Base-by-base conservation (phyloP, 345 rosid genomes). In the Citropsis articulata region DNA sequence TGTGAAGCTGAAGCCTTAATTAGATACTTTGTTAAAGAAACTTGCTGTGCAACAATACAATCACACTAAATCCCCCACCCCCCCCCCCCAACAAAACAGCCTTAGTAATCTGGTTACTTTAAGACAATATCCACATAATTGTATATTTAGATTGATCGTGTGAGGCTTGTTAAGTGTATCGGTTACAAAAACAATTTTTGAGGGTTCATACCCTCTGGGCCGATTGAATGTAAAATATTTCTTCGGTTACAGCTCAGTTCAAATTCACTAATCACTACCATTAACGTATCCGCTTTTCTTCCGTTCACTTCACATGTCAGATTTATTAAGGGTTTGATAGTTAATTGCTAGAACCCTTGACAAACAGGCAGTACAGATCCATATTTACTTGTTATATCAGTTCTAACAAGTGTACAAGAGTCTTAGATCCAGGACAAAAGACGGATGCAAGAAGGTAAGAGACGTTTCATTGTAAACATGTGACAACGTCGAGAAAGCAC, bases 51-150 rank as follows among this genome's bases (percentile, higher is more conserved):
- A 59, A 59, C 28, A n/a, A 24, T 18, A 59, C n/a, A 7, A 56
- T 9, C 8, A 59, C 13, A 59, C 27, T 59, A 59, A 22, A 59
- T 33, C 35, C 0, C 6, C 6, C 35, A 4, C 25, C 0, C 2
- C 1, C 5, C 2, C 2, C 9, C 1, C 28, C 0, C 4, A n/a
- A n/a, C n/a, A n/a, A n/a, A n/a, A n/a, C 10, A n/a, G 27, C 25
- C n/a, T 59, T 59, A 22, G 1, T 59, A 59, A 59, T n/a, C 62
- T n/a, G 28, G 27, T 59, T n/a, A 9, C 2, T 59, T 59, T 59
- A n/a, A 22, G 9, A 6, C 28, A 9, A n/a, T 45, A 13, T n/a
- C 62, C 25, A 1, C 9, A 57, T 12, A 12, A 45, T 57, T n/a
- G 4, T n/a, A 57, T 22, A n/a, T 57, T 57, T 57, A 45, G 28